phyloP scores from a whole-genome alignment of 2,329 filamentous ascomycete genomes.

The Beauveria asiatica region DNA sequence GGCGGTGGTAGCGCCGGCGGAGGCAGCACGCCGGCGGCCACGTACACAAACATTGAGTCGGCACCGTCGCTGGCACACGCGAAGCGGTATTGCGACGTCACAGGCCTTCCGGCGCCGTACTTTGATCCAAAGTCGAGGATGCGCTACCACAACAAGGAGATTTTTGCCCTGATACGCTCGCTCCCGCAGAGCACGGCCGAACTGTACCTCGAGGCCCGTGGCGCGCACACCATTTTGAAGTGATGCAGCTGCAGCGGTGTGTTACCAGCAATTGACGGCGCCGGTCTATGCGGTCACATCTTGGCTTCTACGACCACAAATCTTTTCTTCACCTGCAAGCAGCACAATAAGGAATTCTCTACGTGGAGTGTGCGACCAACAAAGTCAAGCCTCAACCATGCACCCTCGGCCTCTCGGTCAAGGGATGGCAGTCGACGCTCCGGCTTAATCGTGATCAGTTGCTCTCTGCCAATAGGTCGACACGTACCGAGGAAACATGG shows the following conservation, averaged over 20 bases:
- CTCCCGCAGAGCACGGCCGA: conserved; percentile 78
- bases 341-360: not conserved
- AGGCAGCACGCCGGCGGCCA: conserved; percentile 57
- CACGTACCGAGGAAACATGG: conserved; percentile 75
- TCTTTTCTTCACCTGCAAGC: not conserved
- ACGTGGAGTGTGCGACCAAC: conserved; percentile 62
- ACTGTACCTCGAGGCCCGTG: conserved; percentile 79
- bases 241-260: conserved; percentile 33
- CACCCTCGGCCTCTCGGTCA: conserved; percentile 69
- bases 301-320: not conserved
- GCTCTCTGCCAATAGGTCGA: conserved; percentile 66
- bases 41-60: conserved; percentile 94
- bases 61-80: conserved; percentile 79
- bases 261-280: not conserved
- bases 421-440: conserved; percentile 83
- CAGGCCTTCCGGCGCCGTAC: conserved; percentile 84
- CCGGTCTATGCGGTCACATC: not conserved
- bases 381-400: conserved; percentile 96
- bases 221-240: conserved; percentile 88
- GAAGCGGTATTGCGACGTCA: conserved; percentile 92
- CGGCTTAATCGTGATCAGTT: conserved; percentile 96
- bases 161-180: conserved; percentile 74
- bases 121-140: conserved; percentile 90
- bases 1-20: conserved; percentile 17
- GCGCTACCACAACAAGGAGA: conserved; percentile 86